phyloP scores from a whole-genome alignment of 1,284 basidiomycete species.

The Gymnopus androsaceus region DNA sequence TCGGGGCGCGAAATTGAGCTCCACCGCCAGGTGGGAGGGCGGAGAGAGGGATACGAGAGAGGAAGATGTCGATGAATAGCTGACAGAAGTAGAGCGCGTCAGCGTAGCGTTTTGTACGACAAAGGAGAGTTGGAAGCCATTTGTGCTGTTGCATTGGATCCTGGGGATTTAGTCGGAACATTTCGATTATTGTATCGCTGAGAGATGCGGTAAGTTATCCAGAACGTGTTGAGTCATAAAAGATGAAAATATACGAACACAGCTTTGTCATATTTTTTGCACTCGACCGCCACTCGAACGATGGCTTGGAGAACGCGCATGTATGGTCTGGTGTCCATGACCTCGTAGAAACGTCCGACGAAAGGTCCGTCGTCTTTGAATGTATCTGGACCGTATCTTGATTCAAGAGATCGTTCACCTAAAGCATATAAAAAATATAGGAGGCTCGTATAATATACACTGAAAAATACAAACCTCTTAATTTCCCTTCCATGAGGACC shows the following conservation, averaged over 20 bases:
- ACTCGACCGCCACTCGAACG: slow-evolving; percentile 32
- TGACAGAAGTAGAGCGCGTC: slow-evolving; percentile 37
- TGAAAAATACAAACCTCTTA: slow-evolving; percentile 11
- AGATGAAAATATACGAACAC: slow-evolving; percentile 28
- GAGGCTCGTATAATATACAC: not conserved
- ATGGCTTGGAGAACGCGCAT: slow-evolving; percentile 39
- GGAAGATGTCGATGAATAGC: slow-evolving; percentile 25
- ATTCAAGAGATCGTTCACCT: not conserved
- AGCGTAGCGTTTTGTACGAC: slow-evolving; percentile 26
- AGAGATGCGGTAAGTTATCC: not conserved
- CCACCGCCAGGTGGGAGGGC: slow-evolving; percentile 28
- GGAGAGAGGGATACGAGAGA: slow-evolving; percentile 4
- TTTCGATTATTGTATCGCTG: slow-evolving; percentile 37
- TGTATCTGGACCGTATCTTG: slow-evolving; percentile 23
- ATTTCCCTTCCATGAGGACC: slow-evolving; percentile 16
- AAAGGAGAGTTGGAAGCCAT: slow-evolving; percentile 34
- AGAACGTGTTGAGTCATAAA: not conserved
- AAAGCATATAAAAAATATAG: not conserved
- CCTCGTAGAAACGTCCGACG: slow-evolving; percentile 31
- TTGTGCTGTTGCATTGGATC: slow-evolving; percentile 36
- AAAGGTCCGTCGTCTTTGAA: slow-evolving; percentile 33
- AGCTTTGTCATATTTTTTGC: slow-evolving; percentile 27
- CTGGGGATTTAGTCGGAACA: slow-evolving; percentile 37
- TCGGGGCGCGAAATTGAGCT: slow-evolving; percentile 25
- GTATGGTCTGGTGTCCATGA: slow-evolving; percentile 37